Evolutionary conservation across 192 early-diverging fungal genomes (phyloP), one percentile per base, ranked within the genome.

Genomic region (Radiomyces spectabilis): DNA sequence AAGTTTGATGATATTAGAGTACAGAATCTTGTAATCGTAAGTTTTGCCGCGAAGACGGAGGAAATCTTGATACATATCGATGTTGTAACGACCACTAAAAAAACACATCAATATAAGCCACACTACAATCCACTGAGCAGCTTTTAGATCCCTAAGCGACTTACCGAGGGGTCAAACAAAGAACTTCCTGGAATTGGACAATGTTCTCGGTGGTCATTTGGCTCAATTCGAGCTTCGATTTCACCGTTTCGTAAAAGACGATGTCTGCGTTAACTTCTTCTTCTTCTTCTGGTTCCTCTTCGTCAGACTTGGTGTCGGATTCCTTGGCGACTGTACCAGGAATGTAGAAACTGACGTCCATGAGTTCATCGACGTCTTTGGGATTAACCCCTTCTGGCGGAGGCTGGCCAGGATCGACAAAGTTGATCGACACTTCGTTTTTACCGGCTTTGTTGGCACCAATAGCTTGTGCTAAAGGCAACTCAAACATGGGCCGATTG

Each of bases 21-120:
- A 96, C 37, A 85, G 74, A 53, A 99, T 88, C 73, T 94, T 92
- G 81, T 97, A 99, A 66, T 99, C 96, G 79, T 97, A 92, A 1
- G 94, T 90, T 68, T 95, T 96, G 56, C 96, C 96, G 30, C 93
- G 92, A 38, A 99, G 78, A 37, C 96, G 91, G 60, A 99, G 71
- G 57, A 94, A 95, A 24, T 78, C 73, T 29, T 83, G 79, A 68
- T 90, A 90, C 82, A 99, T 85, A 65, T 96, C 92, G 54, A 98
- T 86, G 50, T 89, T 84, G 78, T 94, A 98, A 45, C 95, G 89
- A 32, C 94, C 94, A 84, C 87, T 85, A 45, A 25, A 31, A 15
- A 19, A 46, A 35, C 33, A 35, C 5, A 30, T 30, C n/a, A 37
- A 58, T 45, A 47, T 32, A 30, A 25, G 3, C 47, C 18, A 19